Base-by-base conservation (phyloP, 2,329 filamentous ascomycete genomes). In the Ramularia collo-cygni region DNA sequence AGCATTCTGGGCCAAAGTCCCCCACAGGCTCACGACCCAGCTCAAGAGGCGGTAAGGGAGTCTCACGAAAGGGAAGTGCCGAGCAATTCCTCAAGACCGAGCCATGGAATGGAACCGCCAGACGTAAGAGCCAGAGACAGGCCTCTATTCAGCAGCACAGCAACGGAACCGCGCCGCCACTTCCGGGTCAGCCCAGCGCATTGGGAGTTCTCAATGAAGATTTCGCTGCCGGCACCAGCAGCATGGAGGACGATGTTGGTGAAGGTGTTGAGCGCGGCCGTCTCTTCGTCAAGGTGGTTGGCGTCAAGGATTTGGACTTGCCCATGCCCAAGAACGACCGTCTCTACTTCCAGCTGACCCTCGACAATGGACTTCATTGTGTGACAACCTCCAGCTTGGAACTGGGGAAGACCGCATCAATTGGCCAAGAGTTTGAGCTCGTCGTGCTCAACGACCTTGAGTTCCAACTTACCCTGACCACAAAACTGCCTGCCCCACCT, bases 291-390 rank as follows among this genome's bases (percentile, higher is more conserved):
- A 98, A 98, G 70, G 92, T 98, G n/a, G 83, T 96, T 63, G 89
- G 90, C 31, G 88, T 96, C 49, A 96, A 96, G 63, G 89, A 96
- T 55, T 74, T 98, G 27, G 89, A 95, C 58, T 71, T 96, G 30
- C 90, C 92, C 15, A 70, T 98, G 40, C 89, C 92, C 21, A 85
- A 82, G 67, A 90, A 84, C 57, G 89, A 96, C 65, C 81, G 86
- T 39, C 86, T 86, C 2, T 92, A 86, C 76, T 98, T 98, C 68
- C 89, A 90, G 54, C 75, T 98, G 8, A 98, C 92, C 0, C 75
- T 98, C n/a, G 92, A 98, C 64, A 98, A 98, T 50, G 92, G 92
- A 17, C 78, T 98, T 1, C 92, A 98, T 62, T 98, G 92, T 57
- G 92, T 98, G 12, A 98, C 92, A 0, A 98, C 92, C 3, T 83